These are phyloP conservation scores for Serendipita vermifera DNA, from an alignment of 768 basidiomycete species.

Conservation along the genomic window DNA sequence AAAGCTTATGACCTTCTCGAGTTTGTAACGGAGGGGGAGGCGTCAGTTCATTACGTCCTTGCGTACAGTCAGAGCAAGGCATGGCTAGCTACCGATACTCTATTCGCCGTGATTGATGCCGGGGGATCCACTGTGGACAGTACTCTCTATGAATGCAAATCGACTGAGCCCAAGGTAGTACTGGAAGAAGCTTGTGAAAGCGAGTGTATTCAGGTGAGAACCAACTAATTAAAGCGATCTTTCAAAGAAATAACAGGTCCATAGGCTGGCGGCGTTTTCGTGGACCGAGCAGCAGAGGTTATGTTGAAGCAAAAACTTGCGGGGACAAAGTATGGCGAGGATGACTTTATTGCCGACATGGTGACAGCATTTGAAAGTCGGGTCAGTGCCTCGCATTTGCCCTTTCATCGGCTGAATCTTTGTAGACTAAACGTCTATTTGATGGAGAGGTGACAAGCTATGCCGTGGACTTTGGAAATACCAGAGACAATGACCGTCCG, in stretches of 20 bases:
- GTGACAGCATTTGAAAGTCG: not conserved
- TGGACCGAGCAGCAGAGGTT: not conserved
- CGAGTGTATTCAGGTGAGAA: constrained; percentile 7
- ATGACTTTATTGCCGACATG: not conserved
- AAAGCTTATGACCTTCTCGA: not conserved
- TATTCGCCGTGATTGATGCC: constrained; percentile 5
- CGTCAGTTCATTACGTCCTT: constrained; percentile 11
- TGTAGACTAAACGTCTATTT: constrained; percentile 10
- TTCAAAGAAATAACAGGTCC: too few relatives aligned
- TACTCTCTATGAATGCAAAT: too few relatives aligned
- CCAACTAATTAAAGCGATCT: not conserved
- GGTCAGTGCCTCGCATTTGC: too few relatives aligned
- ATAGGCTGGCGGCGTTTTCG: not conserved
- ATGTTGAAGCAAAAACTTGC: not conserved
- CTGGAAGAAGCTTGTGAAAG: constrained; percentile 1
- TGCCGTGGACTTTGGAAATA: constrained; percentile 7
- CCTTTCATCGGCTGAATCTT: too few relatives aligned
- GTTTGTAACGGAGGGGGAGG: constrained; percentile 9
- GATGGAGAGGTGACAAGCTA: not conserved
- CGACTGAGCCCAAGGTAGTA: too few relatives aligned
- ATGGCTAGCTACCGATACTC: not conserved
- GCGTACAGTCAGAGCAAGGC: not conserved
- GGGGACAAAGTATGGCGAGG: not conserved
- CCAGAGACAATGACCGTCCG: constrained; percentile 7
- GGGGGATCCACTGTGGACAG: too few relatives aligned